Evolutionary conservation across 2,329 filamentous ascomycete species (phyloP), one percentile per base, ranked within the genome.

Genomic region (Colletotrichum tamarilloi): DNA sequence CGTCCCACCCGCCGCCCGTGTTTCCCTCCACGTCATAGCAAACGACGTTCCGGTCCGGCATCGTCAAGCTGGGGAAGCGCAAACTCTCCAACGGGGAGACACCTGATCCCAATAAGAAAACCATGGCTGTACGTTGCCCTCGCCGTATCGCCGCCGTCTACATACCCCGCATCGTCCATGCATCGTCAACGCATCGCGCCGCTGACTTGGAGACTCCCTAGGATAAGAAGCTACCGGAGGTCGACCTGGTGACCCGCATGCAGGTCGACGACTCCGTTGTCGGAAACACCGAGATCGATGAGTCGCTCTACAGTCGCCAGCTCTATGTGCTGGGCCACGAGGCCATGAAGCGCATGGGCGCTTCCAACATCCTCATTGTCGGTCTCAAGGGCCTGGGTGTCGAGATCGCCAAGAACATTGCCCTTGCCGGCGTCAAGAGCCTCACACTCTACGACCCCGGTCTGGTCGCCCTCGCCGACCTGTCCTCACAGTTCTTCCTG

Each of bases 261-360:
- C 90, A 92, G 85, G 89, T 92, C 77, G 91, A 92, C 82, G 87
- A 90, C 75, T 88, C 90, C 46, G 86, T 87, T 68, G 82, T 87
- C 52, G 88, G 87, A 76, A 83, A 83, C 72, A 85, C 81, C 80
- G 91, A 92, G 76, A 93, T 93, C 85, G 92, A 93, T 78, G 92
- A 93, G 82, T 92, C 91, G 68, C 90, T 93, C 78, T 93, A 93
- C 86, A 93, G 91, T 81, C 89, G 92, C 81, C 92, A 93, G 84
- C 91, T 93, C 78, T 93, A 93, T 80, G 92, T 93, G 74, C 83
- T 92, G 64, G 91, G 91, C 76, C 91, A 93, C 79, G 91, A 92
- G 84, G 97, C 97, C 77, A 99, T 99, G 97, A 98, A 97, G 89
- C 95, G 97, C 80, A 99, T 99, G 97, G 91, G 95, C 80, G 94